Base-by-base conservation (phyloP, 116 monocot species). In the Phalaenopsis hybrid region DNA sequence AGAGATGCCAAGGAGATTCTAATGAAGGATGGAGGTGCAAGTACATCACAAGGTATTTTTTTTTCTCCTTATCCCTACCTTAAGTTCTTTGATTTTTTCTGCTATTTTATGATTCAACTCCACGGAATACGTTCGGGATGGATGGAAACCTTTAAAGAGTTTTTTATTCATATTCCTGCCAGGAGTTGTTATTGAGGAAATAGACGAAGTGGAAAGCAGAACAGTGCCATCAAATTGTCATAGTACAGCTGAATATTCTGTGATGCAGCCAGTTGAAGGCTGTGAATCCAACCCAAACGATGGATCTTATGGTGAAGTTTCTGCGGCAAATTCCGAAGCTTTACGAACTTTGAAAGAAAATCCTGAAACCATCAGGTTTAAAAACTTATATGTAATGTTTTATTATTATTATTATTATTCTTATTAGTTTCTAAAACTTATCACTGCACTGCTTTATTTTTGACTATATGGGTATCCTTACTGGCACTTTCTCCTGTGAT, bases 151-250 rank as follows among this genome's bases (percentile, higher is more conserved):
- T 76, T 76, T 46, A 15, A 74, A 12, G 33, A 23, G 43, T 43
- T 43, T 45, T 45, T 75, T 44, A 45, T 75, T 44, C 44, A 75
- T 70, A 57, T 15, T 31, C 44, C 46, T 61, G 61, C 57, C 80
- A 95, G 95, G 95, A 76, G 17, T 98, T 46, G 84, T 91, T 51
- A 94, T 97, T 85, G 97, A 97, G 88, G 94, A 97, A 87, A 90
- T 94, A 43, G 75, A 81, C 31, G 97, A 91, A 83, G 90, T 91
- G 15, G 94, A 88, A 21, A 80, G 74, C 23, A 23, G 51, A 65
- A 41, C 81, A 41, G 15, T 74, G 28, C 78, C 83, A 85, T 82
- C 89, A 81, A 80, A 82, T 43, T 63, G 25, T 68, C 70, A 79
- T 52, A 44, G 55, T 82, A 78, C 87, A 46, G 75, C 43, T 44